Evolutionary conservation across 371 early-diverging fungal genomes (phyloP).

Genomic region (Saksenaea oblongispora): DNA sequence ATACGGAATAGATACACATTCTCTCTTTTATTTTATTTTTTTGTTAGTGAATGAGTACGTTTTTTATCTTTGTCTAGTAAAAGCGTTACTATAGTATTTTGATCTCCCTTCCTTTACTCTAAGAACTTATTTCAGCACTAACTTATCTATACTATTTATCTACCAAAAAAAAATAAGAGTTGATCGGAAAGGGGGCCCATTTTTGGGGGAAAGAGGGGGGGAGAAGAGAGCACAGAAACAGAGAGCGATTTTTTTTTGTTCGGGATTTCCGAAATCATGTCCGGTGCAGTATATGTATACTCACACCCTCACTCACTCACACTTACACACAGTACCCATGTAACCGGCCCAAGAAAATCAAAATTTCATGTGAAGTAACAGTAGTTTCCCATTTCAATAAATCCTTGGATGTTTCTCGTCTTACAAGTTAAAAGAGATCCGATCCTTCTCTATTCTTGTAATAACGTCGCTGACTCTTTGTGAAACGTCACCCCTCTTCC

Average conservation of each 20-base stretch:
- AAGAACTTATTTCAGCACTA: background rate
- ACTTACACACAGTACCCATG: background rate
- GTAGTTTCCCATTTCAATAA: background rate
- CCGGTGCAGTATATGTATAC: background rate
- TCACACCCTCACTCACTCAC: too few relatives aligned
- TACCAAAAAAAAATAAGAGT: background rate
- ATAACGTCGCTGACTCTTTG: background rate
- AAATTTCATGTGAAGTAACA: background rate
- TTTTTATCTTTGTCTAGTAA: too few relatives aligned
- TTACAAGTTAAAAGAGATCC: background rate
- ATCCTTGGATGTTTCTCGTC: background rate
- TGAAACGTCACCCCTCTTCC: background rate
- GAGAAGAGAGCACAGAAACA: background rate
- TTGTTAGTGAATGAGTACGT: too few relatives aligned
- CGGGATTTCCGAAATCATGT: conserved; percentile 3
- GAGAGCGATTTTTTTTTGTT: background rate
- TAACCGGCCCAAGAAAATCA: background rate
- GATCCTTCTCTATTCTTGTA: background rate
- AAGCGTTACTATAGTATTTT: background rate
- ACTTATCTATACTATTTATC: background rate
- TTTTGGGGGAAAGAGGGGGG: background rate
- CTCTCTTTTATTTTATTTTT: background rate
- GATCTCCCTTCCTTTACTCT: background rate
- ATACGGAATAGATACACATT: background rate
- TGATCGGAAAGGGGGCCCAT: background rate